A percentile compares a stretch with the other conserved stretches of the same genome.
These are phyloP conservation scores for Canavalia gladiata DNA, from an alignment of 306 rosid species.

Conservation along the genomic window DNA sequence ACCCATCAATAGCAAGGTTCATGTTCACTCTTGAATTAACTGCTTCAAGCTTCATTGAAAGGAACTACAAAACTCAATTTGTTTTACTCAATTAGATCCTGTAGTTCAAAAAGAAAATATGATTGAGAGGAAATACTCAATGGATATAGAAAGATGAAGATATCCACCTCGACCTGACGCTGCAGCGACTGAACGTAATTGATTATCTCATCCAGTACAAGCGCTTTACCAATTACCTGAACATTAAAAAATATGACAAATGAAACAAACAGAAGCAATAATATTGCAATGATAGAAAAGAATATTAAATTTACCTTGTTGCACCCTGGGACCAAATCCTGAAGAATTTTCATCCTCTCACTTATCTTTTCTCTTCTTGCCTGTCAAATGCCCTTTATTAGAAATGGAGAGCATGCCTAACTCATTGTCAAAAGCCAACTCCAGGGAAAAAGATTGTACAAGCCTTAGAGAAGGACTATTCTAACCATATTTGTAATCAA, in stretches of 20 bases:
- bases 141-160: slow-evolving; percentile 36
- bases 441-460: too few relatives aligned
- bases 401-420: too few relatives aligned
- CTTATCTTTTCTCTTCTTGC: slow-evolving; percentile 93
- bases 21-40: slow-evolving; percentile 73
- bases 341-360: slow-evolving; percentile 78
- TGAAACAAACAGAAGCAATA: slow-evolving; percentile 18
- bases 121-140: slow-evolving; percentile 7
- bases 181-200: slow-evolving; percentile 89
- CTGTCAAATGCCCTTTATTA: slow-evolving; percentile 52
- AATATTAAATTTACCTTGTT: slow-evolving; percentile 66
- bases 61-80: slow-evolving; percentile 64
- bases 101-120: slow-evolving; percentile 8
- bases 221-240: slow-evolving; percentile 91
- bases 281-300: slow-evolving; percentile 24
- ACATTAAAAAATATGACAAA: slow-evolving; percentile 4
- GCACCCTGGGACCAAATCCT: slow-evolving; percentile 88
- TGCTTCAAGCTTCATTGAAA: slow-evolving; percentile 90
- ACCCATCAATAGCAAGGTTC: slow-evolving; percentile 62
- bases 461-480: too few relatives aligned
- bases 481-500: too few relatives aligned
- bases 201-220: slow-evolving; percentile 90
- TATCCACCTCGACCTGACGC: slow-evolving; percentile 82
- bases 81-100: slow-evolving; percentile 43
- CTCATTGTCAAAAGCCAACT: too few relatives aligned